A percentile compares a stretch with the other conserved stretches of the same genome.
phyloP scores from a whole-genome alignment of 768 basidiomycete genomes.

The Boletus subparvulus region DNA sequence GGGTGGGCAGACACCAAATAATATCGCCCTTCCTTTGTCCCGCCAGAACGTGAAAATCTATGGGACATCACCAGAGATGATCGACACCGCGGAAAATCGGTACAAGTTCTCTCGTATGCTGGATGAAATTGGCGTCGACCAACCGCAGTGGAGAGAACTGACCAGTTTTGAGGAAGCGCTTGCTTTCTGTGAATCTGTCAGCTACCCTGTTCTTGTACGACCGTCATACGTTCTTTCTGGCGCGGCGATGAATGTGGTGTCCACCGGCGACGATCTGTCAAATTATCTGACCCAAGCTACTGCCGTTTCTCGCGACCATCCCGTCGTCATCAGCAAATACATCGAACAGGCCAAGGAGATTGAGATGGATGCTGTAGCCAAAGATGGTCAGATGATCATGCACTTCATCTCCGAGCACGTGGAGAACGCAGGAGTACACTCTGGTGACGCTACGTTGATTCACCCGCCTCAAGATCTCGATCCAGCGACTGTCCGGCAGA shows the following conservation, averaged over 20 bases:
- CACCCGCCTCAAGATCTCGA: slow-evolving; percentile 98
- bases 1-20: slow-evolving; percentile 99
- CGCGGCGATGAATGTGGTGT: slow-evolving; percentile 99
- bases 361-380: slow-evolving; percentile 99
- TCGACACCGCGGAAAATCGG: slow-evolving; percentile 97
- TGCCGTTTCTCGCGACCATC: slow-evolving; percentile 93
- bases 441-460: slow-evolving; percentile 96
- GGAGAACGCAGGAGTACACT: slow-evolving; percentile 98
- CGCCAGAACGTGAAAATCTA: slow-evolving; percentile 98
- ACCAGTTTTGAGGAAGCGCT: slow-evolving; percentile 87
- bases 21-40: slow-evolving; percentile 92
- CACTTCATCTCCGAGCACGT: slow-evolving; percentile 99
- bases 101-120: slow-evolving; percentile 99
- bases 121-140: slow-evolving; percentile 98
- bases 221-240: slow-evolving; percentile 99
- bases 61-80: slow-evolving; percentile 99
- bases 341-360: slow-evolving; percentile 99
- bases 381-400: slow-evolving; percentile 98
- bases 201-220: slow-evolving; percentile 93
- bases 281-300: slow-evolving; percentile 94
- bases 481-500: slow-evolving; percentile 92
- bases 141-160: slow-evolving; percentile 96
- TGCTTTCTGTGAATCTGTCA: slow-evolving; percentile 88
- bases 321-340: slow-evolving; percentile 98
- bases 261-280: slow-evolving; percentile 83